Percentiles rank a stretch among this genome's conserved stretches.
These are phyloP conservation scores for Pyrenophora seminiperda DNA, from an alignment of 2,329 filamentous ascomycete genomes.

Conservation along the genomic window DNA sequence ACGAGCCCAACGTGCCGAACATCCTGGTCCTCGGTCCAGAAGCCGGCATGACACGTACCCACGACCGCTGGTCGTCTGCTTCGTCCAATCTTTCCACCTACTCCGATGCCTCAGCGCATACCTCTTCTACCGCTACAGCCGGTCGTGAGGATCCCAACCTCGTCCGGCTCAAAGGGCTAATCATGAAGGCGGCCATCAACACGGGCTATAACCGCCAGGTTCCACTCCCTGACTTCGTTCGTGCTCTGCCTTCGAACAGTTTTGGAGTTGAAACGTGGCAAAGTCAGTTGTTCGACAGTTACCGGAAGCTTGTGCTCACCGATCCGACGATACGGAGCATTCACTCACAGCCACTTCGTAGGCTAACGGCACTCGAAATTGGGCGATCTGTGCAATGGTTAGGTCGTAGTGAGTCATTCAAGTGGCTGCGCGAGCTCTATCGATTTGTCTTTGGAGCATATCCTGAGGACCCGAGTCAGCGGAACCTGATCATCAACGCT, in stretches of 20 bases:
- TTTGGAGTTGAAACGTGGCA: conserved; percentile 78
- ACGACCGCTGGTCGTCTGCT: conserved; percentile 78
- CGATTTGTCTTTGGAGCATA: conserved; percentile 83
- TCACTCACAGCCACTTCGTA: conserved; percentile 59
- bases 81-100: conserved; percentile 77
- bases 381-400: conserved; percentile 80
- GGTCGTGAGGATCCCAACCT: conserved; percentile 76
- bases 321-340: conserved; percentile 67
- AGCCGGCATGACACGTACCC: conserved; percentile 55
- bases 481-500: conserved; percentile 65
- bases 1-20: conserved; percentile 78
- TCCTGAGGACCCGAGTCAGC: conserved; percentile 73
- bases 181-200: conserved; percentile 85
- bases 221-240: conserved; percentile 75
- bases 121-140: conserved; percentile 73
- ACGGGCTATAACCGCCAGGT: conserved; percentile 73
- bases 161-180: conserved; percentile 75
- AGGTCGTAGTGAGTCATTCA: conserved; percentile 72
- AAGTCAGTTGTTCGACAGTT: conserved; percentile 72
- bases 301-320: conserved; percentile 76
- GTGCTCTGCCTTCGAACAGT: conserved; percentile 73
- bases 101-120: conserved; percentile 68
- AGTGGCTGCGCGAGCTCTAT: conserved; percentile 82
- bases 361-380: conserved; percentile 75
- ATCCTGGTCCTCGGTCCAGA: conserved; percentile 83